Base-by-base conservation (phyloP, 1,284 basidiomycete genomes). In the Moesziomyces sp. region DNA sequence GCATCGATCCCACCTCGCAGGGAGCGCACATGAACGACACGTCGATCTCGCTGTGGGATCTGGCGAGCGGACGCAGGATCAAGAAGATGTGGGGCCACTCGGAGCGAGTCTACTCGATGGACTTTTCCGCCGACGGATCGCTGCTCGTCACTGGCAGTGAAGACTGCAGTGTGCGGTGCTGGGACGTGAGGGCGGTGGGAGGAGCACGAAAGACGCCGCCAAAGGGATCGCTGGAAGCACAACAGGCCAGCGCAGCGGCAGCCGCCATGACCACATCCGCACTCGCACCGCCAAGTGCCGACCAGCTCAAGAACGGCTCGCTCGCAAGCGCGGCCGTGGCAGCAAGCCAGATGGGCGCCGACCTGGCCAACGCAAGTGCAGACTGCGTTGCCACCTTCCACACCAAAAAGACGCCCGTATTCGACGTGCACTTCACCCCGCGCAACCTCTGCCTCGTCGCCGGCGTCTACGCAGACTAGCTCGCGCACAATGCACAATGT, bases 61-160 rank as follows among this genome's bases (percentile, higher is more conserved):
- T 99, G 49, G 93, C 93, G 2, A 93, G 93, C 24, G 94, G 95
- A 8, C 90, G 91, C 64, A 89, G 93, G 48, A 91, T 99, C 78
- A 99, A 99, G 87, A 95, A 94, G 85, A 97, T 99, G 94, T 91
- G 89, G 19, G 97, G 97, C 0, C 97, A 99, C 84, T 91, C 89
- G 0, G 90, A 91, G 18, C 90, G 93, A 0, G 90, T 99, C 56
- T 92, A 97, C 82, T 93, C 93, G 6, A 88, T 99, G 28, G 89
- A 92, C 1, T 99, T 98, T 85, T 94, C 92, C 67, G 91, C 91
- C 14, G 96, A 98, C 84, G 94, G 94, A 0, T 90, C 90, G 1
- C 85, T 98, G 61, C 89, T 99, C 30, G 92, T 97, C 3, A 93
- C 92, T 58, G 93, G 94, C 5, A 88, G 91, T 28, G 90, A 93